phyloP scores from a whole-genome alignment of 495 filamentous ascomycete genomes.

The Hypoxylon crocopeplum region DNA sequence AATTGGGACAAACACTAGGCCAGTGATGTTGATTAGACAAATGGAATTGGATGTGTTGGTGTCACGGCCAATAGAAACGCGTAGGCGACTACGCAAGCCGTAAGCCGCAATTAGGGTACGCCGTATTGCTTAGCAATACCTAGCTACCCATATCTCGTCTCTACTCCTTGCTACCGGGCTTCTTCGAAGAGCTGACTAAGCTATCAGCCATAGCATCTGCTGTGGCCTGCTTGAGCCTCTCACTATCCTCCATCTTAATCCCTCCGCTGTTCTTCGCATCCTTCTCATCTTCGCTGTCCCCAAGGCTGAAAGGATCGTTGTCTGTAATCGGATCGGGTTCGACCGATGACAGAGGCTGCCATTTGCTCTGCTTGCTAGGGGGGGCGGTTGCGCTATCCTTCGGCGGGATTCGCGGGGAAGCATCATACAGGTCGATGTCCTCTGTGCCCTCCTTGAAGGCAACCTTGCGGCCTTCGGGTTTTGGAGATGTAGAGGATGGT shows the following conservation, averaged over 20 bases:
- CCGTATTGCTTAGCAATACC: too few relatives aligned
- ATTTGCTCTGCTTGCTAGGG: slow-evolving; percentile 81
- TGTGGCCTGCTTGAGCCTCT: slow-evolving; percentile 74
- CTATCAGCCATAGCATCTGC: slow-evolving; percentile 68
- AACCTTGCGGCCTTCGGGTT: slow-evolving; percentile 71
- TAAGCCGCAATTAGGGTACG: too few relatives aligned
- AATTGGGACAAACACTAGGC: slow-evolving; percentile 10
- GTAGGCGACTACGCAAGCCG: too few relatives aligned
- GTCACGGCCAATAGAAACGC: background rate
- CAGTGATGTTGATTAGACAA: slow-evolving; percentile 7
- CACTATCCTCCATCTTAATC: slow-evolving; percentile 67
- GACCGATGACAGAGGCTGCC: slow-evolving; percentile 89
- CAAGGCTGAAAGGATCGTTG: slow-evolving; percentile 94
- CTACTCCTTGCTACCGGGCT: slow-evolving; percentile 27
- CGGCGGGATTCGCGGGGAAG: slow-evolving; percentile 60
- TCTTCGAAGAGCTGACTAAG: slow-evolving; percentile 47
- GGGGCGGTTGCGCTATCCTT: slow-evolving; percentile 41
- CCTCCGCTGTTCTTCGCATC: slow-evolving; percentile 68
- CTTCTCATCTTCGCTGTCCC: slow-evolving; percentile 94
- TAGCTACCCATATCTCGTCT: background rate
- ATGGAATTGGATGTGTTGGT: slow-evolving; percentile 3
- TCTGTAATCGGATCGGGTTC: slow-evolving; percentile 88
- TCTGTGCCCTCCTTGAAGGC: slow-evolving; percentile 79
- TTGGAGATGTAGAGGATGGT: slow-evolving; percentile 63
- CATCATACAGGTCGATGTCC: slow-evolving; percentile 79